Conservation (phyloP, 768 basidiomycete species). For the Xerocomellus chrysenteron region DNA sequence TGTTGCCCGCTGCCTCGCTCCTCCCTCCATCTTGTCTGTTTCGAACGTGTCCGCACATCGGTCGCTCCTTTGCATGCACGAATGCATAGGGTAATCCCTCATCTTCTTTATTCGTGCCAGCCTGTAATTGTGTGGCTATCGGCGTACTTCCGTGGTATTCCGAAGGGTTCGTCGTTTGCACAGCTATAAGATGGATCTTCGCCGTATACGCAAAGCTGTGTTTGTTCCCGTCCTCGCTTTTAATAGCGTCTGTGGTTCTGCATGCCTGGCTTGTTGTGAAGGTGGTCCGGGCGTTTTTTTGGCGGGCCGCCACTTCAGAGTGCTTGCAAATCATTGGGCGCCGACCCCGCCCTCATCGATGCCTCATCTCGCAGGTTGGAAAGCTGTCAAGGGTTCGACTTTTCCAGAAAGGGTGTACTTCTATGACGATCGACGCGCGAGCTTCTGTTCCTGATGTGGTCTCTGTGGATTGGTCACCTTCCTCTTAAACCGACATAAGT, state of each 20-base stretch:
- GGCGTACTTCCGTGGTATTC: slow-evolving; percentile 6
- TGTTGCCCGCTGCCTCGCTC: slow-evolving; percentile 22
- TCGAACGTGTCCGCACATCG: slow-evolving; percentile 13
- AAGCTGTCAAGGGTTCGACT: slow-evolving; percentile 22
- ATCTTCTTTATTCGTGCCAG: slow-evolving; percentile 2
- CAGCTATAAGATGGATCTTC: slow-evolving; percentile 28
- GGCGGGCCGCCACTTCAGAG: background rate
- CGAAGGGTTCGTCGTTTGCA: slow-evolving; percentile 14
- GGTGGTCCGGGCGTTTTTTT: background rate
- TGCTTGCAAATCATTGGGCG: slow-evolving; percentile 1
- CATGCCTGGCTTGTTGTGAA: background rate
- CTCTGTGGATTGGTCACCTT: slow-evolving; percentile 10
- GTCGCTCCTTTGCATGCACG: slow-evolving; percentile 9
- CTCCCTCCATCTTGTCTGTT: slow-evolving; percentile 15
- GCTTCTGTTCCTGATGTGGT: slow-evolving; percentile 26
- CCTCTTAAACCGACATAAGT: slow-evolving; percentile 15
- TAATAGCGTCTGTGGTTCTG: background rate
- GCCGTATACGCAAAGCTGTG: slow-evolving; percentile 12
- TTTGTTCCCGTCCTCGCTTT: background rate
- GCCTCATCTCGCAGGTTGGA: slow-evolving; percentile 12
- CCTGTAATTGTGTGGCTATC: slow-evolving; percentile 4
- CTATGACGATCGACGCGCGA: slow-evolving; percentile 27
- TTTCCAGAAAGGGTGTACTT: slow-evolving; percentile 20
- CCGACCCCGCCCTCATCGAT: background rate
- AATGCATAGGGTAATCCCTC: slow-evolving; percentile 9